Conservation (phyloP, 2,329 filamentous ascomycete genomes). For the Ophiostoma pallidulum region DNA sequence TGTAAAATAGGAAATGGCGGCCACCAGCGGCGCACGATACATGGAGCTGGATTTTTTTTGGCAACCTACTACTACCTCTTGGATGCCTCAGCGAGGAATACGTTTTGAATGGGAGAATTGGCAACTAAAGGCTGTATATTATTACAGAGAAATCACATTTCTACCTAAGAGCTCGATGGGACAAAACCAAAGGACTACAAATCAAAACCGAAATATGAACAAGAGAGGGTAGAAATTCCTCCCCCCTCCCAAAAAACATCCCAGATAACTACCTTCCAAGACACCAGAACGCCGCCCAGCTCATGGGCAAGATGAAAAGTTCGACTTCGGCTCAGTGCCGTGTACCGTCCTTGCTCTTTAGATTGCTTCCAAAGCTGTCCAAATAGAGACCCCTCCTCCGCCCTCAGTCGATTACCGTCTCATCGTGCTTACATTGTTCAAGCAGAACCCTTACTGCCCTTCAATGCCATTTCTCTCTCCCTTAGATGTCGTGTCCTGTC, state of each 20-base stretch:
- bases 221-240: neutral
- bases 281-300: neutral
- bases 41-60: too few relatives aligned
- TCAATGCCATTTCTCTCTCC: neutral
- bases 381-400: too few relatives aligned
- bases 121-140: neutral
- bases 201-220: neutral
- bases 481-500: slow-evolving; percentile 13
- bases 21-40: too few relatives aligned
- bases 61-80: neutral
- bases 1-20: too few relatives aligned
- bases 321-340: neutral
- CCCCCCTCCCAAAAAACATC: neutral
- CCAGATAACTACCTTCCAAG: neutral
- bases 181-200: neutral
- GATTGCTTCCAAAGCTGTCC: too few relatives aligned
- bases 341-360: neutral
- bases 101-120: too few relatives aligned
- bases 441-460: neutral
- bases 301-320: neutral
- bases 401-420: too few relatives aligned
- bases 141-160: neutral
- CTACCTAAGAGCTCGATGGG: slow-evolving; percentile 5
- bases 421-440: neutral
- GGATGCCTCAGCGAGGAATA: neutral